Evolutionary conservation across 805 yeast species (phyloP), one percentile per base, ranked within the genome.

Genomic region (Candida jianshihensis): DNA sequence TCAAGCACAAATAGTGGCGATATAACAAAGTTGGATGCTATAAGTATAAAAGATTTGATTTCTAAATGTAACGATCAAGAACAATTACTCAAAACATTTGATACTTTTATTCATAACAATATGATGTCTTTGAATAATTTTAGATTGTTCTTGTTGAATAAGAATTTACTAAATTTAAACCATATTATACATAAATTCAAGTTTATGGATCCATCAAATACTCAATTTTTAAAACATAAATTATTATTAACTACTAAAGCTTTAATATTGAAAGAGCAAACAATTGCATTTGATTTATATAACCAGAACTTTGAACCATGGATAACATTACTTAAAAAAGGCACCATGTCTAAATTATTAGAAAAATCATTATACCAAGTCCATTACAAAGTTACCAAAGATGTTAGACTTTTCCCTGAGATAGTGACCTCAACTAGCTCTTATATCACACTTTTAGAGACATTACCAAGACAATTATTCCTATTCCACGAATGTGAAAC

Each of bases 351-450:
- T 6, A 25, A 37, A 12, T 31, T 41, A n/a, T 17, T 40, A 19
- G 42, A 40, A 33, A 45, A 45, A 32, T 35, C 40, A 5, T 19
- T 45, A 2, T 43, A 45, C 25, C 49, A 45, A 16, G 33, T 45
- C 17, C 37, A 38, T 8, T 43, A 47, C 43, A 42, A 37, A 26
- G 30, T 45, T 10, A 18, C 39, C 1, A 36, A 30, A 6, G 42
- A 39, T n/a, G 15, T 37, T 19, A 13, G 33, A 2, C n/a, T 36
- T 4, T 17, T 44, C 10, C 24, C 22, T 8, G 2, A 27, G 1
- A 17, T 42, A n/a, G 15, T 18, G 3, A 28, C 34, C 18, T 19
- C 36, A 2, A 26, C 14, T 7, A 10, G 17, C 3, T 40, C 44
- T 4, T 37, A 30, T 16, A 33, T 43, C 9, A 24, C 40, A 3